A percentile compares a stretch with the other conserved stretches of the same genome.
phyloP scores from a whole-genome alignment of 2,329 filamentous ascomycete genomes.

The Claviceps sp. region DNA sequence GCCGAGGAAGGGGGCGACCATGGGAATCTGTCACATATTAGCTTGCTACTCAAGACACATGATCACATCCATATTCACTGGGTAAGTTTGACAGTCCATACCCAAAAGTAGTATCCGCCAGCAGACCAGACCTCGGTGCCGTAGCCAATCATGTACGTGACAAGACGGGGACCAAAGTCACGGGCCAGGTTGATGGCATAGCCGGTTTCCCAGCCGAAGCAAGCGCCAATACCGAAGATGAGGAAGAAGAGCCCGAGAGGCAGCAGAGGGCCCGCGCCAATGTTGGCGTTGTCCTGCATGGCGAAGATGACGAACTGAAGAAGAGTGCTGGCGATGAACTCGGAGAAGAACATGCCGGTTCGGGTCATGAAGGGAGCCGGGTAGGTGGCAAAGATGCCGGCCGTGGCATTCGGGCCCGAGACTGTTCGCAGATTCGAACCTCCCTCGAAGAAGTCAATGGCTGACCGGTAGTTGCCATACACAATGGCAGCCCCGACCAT shows the following conservation, averaged over 20 bases:
- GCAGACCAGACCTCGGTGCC: conserved; percentile 52
- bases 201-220: conserved; percentile 65
- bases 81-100: conserved; percentile 18
- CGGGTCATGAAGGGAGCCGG: conserved; percentile 53
- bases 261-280: conserved; percentile 40
- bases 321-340: conserved; percentile 54
- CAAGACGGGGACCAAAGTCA: conserved; percentile 56
- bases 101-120: conserved; percentile 62
- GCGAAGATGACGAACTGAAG: conserved; percentile 63
- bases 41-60: neutral
- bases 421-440: conserved; percentile 48
- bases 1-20: conserved; percentile 57
- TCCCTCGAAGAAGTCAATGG: conserved; percentile 52
- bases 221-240: conserved; percentile 59
- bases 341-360: conserved; percentile 56
- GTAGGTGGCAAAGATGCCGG: conserved; percentile 62
- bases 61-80: neutral
- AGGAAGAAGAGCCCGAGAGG: conserved; percentile 56
- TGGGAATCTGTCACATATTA: conserved; percentile 42
- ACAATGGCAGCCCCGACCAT: conserved; percentile 48
- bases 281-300: conserved; percentile 44
- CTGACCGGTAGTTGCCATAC: conserved; percentile 50
- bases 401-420: conserved; percentile 43
- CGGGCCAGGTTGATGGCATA: conserved; percentile 64
- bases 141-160: conserved; percentile 56